Base-by-base conservation (phyloP, 805 yeast genomes). In the Kluyveromyces starmeri region DNA sequence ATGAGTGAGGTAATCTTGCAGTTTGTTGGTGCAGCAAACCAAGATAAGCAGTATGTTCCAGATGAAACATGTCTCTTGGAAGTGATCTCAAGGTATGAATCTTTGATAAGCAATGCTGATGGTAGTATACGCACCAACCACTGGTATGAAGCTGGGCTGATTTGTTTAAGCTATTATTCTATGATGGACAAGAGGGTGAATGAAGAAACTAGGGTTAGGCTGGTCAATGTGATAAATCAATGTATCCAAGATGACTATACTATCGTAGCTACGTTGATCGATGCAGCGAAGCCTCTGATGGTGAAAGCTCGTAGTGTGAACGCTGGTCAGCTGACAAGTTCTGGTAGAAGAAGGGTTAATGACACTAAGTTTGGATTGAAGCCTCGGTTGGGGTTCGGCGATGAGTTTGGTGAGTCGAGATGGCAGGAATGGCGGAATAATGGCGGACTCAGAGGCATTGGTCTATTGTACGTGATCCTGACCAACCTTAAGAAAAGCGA, bases 391-490 rank as follows among this genome's bases (percentile, higher is more conserved):
- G 42, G 42, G 3, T 35, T 35, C 21, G 27, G n/a, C 11, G 26
- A 17, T 10, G 35, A 37, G 10, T 30, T 22, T 13, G 53, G 48
- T 10, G 59, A 54, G 33, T 43, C 43, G 11, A 20, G 29, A 9
- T 38, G 44, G 15, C 24, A 32, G 4, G 26, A 30, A 13, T 56
- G 61, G 59, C 38, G 34, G 20, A 16, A 24, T 5, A 28, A 32
- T 10, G 57, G 56, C 4, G 59, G 59, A 5, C 18, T 45, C 12
- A 41, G 45, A 27, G 33, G 51, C 21, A 38, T 55, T 6, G 48
- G 58, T 7, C 36, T 53, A 15, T 46, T 56, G 22, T 43, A 45
- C 36, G 33, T 40, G 1, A 40, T 53, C 5, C 35, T 56, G 7
- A 13, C 28, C 7, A 34, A 45, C 38, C 18, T 54, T 18, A 29